Percentiles rank a stretch among this genome's conserved stretches.
These are phyloP conservation scores for Nicotiana attenuata DNA, from an alignment of 257 asterid species.

Conservation along the genomic window DNA sequence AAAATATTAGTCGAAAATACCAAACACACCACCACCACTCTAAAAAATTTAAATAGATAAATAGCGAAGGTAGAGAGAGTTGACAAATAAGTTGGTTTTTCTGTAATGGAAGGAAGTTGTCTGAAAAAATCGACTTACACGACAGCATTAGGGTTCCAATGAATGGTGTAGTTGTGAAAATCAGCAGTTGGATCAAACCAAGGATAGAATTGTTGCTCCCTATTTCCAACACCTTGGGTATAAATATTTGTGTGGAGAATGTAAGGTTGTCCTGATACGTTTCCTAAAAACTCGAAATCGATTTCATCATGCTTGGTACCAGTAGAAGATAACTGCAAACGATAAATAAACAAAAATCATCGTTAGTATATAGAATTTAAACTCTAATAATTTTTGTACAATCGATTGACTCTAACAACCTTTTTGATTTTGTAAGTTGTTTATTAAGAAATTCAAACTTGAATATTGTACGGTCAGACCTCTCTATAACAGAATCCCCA, in stretches of 20 bases:
- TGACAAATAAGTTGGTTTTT: background rate
- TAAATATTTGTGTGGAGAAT: constrained; percentile 64
- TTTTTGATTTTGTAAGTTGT: too few species aligned
- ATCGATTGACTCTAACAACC: too few species aligned
- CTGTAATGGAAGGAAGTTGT: background rate
- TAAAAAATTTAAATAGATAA: too few species aligned
- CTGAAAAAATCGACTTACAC: constrained; percentile 36
- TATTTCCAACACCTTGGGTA: constrained; percentile 51
- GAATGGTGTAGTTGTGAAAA: constrained; percentile 77
- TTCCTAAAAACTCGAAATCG: constrained; percentile 84
- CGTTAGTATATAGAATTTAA: too few species aligned
- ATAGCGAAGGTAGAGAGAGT: background rate
- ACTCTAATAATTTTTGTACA: background rate
- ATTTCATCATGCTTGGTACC: constrained; percentile 74
- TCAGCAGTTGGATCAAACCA: constrained; percentile 79
- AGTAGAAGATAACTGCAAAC: constrained; percentile 45
- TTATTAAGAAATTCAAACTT: too few species aligned
- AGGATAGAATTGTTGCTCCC: constrained; percentile 64
- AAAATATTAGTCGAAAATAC: too few species aligned
- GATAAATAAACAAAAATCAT: background rate
- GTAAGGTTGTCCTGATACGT: constrained; percentile 62
- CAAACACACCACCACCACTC: too few species aligned
- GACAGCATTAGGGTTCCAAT: constrained; percentile 51
- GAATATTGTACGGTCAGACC: background rate
- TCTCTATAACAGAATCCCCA: too few species aligned